A percentile compares a stretch with the other conserved stretches of the same genome.
These are phyloP conservation scores for Leptodermis oblonga DNA, from an alignment of 257 asterid genomes.

Conservation along the genomic window DNA sequence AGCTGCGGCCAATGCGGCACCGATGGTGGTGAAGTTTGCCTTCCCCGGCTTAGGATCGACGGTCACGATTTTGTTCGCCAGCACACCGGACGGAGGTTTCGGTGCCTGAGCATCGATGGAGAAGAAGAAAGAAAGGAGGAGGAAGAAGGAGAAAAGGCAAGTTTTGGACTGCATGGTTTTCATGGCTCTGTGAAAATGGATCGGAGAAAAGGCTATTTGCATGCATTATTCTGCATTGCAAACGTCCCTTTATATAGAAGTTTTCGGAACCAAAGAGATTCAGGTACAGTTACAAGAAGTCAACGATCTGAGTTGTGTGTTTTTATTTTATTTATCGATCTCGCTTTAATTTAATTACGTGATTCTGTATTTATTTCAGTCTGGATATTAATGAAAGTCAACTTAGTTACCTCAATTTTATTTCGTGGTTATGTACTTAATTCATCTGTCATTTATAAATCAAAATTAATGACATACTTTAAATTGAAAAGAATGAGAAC, in stretches of 20 bases:
- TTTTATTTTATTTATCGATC: no score
- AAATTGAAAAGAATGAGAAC: no score
- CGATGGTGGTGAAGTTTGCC: conserved; percentile 46
- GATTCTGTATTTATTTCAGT: no score
- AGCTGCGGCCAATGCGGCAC: conserved; percentile 53
- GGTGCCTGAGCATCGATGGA: background rate
- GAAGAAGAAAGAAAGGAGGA: background rate
- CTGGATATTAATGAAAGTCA: no score
- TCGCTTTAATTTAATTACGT: no score
- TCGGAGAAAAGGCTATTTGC: background rate
- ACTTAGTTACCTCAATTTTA: no score
- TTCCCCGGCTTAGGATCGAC: conserved; percentile 49
- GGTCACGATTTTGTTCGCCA: conserved; percentile 38
- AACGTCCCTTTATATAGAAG: background rate
- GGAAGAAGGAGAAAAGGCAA: background rate
- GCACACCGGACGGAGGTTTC: background rate
- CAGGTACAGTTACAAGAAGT: no score
- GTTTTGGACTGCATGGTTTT: background rate
- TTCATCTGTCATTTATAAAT: no score
- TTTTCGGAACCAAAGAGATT: no score
- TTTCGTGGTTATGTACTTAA: no score
- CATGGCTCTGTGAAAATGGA: background rate
- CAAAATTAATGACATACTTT: no score
- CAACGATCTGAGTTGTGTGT: no score
- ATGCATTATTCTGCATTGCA: background rate